Conservation (phyloP, 2,329 filamentous ascomycete genomes). For the Lachnellula subtilissima region DNA sequence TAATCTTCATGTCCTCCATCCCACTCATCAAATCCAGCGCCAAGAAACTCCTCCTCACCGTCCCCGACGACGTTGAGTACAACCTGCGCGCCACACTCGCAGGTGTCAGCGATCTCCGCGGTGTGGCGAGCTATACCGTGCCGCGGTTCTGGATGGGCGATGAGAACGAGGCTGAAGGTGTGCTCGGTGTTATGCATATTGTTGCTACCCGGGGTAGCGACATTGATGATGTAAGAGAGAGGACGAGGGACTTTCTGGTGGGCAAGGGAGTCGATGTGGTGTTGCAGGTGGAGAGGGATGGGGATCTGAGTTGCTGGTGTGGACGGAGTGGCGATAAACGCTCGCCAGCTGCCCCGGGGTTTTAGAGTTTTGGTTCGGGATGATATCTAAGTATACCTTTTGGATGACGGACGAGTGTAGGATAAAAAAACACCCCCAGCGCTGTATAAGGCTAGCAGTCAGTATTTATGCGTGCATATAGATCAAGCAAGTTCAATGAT, state of each 20-base stretch:
- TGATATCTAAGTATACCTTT: too few species aligned
- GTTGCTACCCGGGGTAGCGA: conserved; percentile 68
- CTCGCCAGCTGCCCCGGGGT: neutral
- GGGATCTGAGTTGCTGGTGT: conserved; percentile 63
- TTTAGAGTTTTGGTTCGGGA: neutral
- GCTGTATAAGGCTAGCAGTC: too few species aligned
- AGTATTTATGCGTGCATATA: too few species aligned
- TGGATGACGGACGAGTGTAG: too few species aligned
- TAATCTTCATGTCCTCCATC: conserved; percentile 89
- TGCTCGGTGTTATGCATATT: conserved; percentile 83
- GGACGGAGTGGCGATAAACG: conserved; percentile 28
- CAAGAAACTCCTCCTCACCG: conserved; percentile 73
- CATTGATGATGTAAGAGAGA: conserved; percentile 75
- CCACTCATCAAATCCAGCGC: conserved; percentile 84
- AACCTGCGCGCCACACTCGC: conserved; percentile 79
- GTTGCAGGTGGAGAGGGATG: conserved; percentile 83
- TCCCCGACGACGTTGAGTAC: conserved; percentile 84
- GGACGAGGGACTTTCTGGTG: conserved; percentile 67
- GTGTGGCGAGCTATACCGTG: conserved; percentile 79
- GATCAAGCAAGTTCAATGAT: too few species aligned
- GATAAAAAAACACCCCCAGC: too few species aligned
- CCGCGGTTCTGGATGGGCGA: conserved; percentile 94
- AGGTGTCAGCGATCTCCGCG: conserved; percentile 74
- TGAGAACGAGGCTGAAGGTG: conserved; percentile 44
- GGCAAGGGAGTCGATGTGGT: conserved; percentile 74